Evolutionary conservation across 1,284 basidiomycete genomes (phyloP).

Genomic region (Pseudozyma hubeiensis): DNA sequence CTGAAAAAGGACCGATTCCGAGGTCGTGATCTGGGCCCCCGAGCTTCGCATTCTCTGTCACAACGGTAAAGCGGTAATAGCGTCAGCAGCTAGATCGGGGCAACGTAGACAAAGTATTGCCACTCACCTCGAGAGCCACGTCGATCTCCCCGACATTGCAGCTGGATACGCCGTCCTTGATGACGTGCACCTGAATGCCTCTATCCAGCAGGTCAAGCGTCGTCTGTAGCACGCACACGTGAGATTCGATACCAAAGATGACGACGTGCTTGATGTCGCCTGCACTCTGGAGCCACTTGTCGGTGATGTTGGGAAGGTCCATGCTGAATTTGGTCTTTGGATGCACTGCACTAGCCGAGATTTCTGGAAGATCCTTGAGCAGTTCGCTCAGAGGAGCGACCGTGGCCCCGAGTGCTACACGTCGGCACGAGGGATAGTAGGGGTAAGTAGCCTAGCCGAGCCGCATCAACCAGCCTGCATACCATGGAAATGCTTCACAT

Average conservation of each 20-base stretch:
- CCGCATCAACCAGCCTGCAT: no score
- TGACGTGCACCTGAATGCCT: slow-evolving; percentile 76
- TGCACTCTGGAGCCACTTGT: slow-evolving; percentile 71
- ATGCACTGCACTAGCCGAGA: slow-evolving; percentile 75
- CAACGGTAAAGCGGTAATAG: background rate
- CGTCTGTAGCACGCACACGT: slow-evolving; percentile 89
- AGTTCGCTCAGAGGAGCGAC: slow-evolving; percentile 75
- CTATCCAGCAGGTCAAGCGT: slow-evolving; percentile 75
- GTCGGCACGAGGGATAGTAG: no score
- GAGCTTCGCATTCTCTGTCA: slow-evolving; percentile 76
- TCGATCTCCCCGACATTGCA: slow-evolving; percentile 75
- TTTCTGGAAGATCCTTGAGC: slow-evolving; percentile 73
- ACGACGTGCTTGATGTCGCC: slow-evolving; percentile 75
- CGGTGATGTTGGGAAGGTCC: slow-evolving; percentile 77
- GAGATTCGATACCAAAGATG: slow-evolving; percentile 86
- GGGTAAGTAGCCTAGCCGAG: no score
- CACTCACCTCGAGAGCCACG: slow-evolving; percentile 72
- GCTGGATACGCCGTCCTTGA: slow-evolving; percentile 86
- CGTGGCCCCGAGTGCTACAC: slow-evolving; percentile 78
- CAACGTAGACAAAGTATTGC: no score
- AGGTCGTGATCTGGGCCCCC: slow-evolving; percentile 82
- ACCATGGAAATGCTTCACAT: slow-evolving; percentile 17
- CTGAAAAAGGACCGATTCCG: slow-evolving; percentile 84
- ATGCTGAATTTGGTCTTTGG: slow-evolving; percentile 86
- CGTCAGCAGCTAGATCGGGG: background rate